Conservation (phyloP, 148 eudicot genomes). For the Polygonum aviculare region DNA sequence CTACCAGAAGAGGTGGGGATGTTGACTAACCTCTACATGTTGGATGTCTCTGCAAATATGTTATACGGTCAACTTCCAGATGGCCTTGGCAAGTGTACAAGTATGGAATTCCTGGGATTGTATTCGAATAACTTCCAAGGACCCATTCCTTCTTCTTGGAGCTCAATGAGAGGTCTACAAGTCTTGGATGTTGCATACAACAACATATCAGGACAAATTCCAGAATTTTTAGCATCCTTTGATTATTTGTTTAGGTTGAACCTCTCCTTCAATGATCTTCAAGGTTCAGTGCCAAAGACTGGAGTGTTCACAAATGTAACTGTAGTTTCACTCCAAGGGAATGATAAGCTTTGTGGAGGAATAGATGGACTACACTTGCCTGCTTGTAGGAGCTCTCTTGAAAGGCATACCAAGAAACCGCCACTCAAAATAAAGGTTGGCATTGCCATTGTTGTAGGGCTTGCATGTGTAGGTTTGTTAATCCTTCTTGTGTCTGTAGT, state of each 20-base stretch:
- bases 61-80: conserved; percentile 10
- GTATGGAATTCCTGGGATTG: background rate
- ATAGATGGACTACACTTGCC: conserved; percentile 10
- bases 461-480: background rate
- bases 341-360: conserved; percentile 20
- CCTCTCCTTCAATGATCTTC: conserved; percentile 16
- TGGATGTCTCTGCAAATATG: conserved; percentile 1
- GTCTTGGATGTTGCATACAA: conserved; percentile 14
- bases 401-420: background rate
- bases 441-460: background rate
- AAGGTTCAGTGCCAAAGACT: conserved; percentile 16
- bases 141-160: conserved; percentile 12
- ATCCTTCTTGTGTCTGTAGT: background rate
- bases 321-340: conserved; percentile 11
- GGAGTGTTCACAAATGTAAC: conserved; percentile 14
- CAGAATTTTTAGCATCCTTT: conserved; percentile 3
- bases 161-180: conserved; percentile 5
- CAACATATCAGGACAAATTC: conserved; percentile 17
- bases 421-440: background rate
- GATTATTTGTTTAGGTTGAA: conserved; percentile 5
- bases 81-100: background rate
- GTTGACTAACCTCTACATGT: background rate
- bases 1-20: conserved; percentile 13
- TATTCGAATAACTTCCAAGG: conserved; percentile 9
- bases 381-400: background rate